Percentiles rank a stretch among this genome's conserved stretches.
Evolutionary conservation across 1,284 basidiomycete genomes (phyloP).

Genomic region (Ganoderma boninense): DNA sequence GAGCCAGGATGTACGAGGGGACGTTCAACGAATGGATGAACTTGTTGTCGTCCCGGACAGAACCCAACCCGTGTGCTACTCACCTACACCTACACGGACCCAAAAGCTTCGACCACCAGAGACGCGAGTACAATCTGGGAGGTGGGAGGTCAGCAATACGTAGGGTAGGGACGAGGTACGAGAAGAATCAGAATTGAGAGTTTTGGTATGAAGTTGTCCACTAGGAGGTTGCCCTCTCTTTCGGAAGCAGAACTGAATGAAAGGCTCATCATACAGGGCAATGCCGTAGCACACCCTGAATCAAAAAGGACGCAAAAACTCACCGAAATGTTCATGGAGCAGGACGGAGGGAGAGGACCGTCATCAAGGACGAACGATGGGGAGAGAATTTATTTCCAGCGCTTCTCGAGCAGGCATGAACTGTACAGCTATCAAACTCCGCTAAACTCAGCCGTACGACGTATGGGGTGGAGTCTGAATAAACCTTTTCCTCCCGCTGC

Average conservation of each 20-base stretch:
- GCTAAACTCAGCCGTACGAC: slow-evolving; percentile 22
- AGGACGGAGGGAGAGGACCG: slow-evolving; percentile 4
- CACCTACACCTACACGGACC: slow-evolving; percentile 27
- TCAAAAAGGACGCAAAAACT: slow-evolving; percentile 24
- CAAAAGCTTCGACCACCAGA: background rate
- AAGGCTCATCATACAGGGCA: slow-evolving; percentile 60
- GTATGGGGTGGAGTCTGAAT: background rate
- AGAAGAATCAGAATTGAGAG: slow-evolving; percentile 49
- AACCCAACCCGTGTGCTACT: slow-evolving; percentile 25
- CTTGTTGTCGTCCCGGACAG: slow-evolving; percentile 67
- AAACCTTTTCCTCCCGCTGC: background rate
- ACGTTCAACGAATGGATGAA: slow-evolving; percentile 86
- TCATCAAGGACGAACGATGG: background rate
- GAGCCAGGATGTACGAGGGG: slow-evolving; percentile 45
- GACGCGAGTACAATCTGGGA: slow-evolving; percentile 6
- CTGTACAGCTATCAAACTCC: slow-evolving; percentile 44
- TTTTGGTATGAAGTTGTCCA: slow-evolving; percentile 75
- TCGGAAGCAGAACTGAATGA: slow-evolving; percentile 87
- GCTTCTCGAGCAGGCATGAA: slow-evolving; percentile 32
- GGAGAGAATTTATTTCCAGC: background rate
- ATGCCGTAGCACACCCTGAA: background rate
- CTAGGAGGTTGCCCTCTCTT: slow-evolving; percentile 71
- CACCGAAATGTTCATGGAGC: slow-evolving; percentile 32
- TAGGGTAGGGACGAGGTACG: slow-evolving; percentile 17
- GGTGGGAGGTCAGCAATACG: slow-evolving; percentile 15